Evolutionary conservation across 202 grass and related monocot species (phyloP), one percentile per base, ranked within the genome.

Genomic region (Setaria italica): DNA sequence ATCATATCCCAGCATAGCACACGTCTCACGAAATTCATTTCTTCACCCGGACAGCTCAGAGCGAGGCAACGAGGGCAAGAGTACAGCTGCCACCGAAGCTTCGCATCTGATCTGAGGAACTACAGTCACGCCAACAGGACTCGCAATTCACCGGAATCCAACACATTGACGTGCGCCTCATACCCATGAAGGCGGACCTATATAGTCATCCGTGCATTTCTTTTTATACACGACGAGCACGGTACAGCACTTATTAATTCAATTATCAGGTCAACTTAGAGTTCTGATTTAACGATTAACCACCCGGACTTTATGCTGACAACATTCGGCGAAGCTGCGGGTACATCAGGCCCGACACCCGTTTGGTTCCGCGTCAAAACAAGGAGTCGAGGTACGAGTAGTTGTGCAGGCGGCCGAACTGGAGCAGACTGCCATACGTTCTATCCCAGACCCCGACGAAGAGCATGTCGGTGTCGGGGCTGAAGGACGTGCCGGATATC

Each of bases 371-470:
- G 35, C 58, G 53, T 91, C 82, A 97, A 82, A 86, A 84, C 78
- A 97, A 72, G 14, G 90, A 88, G 87, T 95, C 95, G 54, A 90
- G 91, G 78, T 94, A 94, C 1, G 72, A 86, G 67, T 86, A 73
- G 56, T 87, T 87, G 76, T 90, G 80, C 37, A 75, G 50, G 62
- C 89, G 85, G 59, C 88, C 68, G 45, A 92, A 98, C 84, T 95
- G 92, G 29, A 98, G 87, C 48, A 98, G 81, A 70, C 95, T 94
- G 34, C 88, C 89, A 57, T 95, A 95, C 9, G 86, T 94, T 55
- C 86, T 90, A 82, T 98, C 95, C 84, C 90, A 95, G 51, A 98
- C 87, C 21, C 93, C 93, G 0, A 98, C 93, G 69, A 94, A 95
- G 4, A 98, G 89, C 1, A 82, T 54, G 60, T 98, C 89, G 0